phyloP scores from a whole-genome alignment of 83 land plant genomes.

The Isoetes engelmannii region DNA sequence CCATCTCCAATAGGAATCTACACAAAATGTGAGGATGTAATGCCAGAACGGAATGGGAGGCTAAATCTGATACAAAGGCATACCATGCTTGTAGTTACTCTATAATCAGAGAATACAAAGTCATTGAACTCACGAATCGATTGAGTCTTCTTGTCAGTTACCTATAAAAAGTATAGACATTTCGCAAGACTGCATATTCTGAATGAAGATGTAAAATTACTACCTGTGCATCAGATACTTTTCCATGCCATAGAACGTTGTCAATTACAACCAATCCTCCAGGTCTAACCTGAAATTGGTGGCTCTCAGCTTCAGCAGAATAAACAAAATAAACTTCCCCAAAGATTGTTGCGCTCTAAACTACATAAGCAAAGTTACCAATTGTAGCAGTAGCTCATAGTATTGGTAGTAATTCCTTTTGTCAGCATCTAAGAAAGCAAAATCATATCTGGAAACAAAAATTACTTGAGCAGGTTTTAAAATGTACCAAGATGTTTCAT shows the following conservation, averaged over 20 bases:
- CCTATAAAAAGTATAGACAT: constrained; percentile 23
- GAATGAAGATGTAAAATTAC: neutral
- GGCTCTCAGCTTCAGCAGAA: neutral
- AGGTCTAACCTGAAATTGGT: constrained; percentile 51
- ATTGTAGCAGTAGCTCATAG: constrained; percentile 68
- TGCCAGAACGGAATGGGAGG: neutral
- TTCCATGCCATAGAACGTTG: constrained; percentile 95
- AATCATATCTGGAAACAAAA: constrained; percentile 63
- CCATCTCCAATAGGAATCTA: constrained; percentile 94
- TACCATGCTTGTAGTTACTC: constrained; percentile 67
- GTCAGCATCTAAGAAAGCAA: constrained; percentile 94
- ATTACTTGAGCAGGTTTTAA: too few species aligned
- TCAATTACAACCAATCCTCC: constrained; percentile 79
- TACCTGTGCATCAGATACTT: constrained; percentile 66
- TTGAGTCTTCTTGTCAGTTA: constrained; percentile 53
- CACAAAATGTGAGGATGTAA: too few species aligned
- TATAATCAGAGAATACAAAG: constrained; percentile 44
- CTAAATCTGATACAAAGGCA: neutral
- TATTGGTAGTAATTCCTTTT: constrained; percentile 71
- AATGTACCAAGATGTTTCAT: too few species aligned
- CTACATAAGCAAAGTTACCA: constrained; percentile 41
- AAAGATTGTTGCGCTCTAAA: neutral
- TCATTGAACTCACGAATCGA: constrained; percentile 65
- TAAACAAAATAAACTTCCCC: neutral
- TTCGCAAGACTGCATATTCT: neutral